Evolutionary conservation across 768 basidiomycete genomes (phyloP), one percentile per base, ranked within the genome.

Genomic region (Rhizopogon rudus): DNA sequence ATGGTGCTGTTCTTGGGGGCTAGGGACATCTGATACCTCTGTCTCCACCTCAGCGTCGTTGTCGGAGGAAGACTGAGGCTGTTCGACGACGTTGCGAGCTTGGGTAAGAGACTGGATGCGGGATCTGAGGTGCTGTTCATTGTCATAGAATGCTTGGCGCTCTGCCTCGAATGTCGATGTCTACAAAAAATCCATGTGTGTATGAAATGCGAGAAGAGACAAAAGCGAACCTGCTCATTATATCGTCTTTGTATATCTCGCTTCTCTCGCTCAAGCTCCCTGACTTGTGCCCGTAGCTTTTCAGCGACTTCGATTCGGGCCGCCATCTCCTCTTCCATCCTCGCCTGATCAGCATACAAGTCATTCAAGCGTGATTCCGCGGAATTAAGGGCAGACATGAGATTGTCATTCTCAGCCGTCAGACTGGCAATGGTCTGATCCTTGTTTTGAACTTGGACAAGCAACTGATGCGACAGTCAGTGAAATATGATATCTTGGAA

Each of bases 61-160:
- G 31, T 70, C 33, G 13, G 8, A 20, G 48, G 65, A 60, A 35
- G 73, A 60, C 41, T 72, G 61, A 16, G 69, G 61, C 6, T 63
- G 65, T 54, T 81, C 78, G 8, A 71, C 68, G 51, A 81, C 79
- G 65, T 80, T 88, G 56, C 84, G 81, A 43, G 81, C 77, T 58
- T 90, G 82, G 6, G 81, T 75, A 40, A 93, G 81, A 7, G 87
- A 88, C 65, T 89, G 86, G 51, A 95, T 93, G 57, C 91, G 89
- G 44, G 89, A 88, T 71, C 93, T 93, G 60, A 94, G 84, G 69
- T 93, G 92, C 66, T 94, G 89, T 64, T 96, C 93, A 64, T 91
- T 93, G 71, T 95, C 93, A 65, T 93, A 93, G 70, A 93, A 90
- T 14, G 91, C 81, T 67, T 94, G 91, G 35, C 93, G 87, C 71